phyloP scores from a whole-genome alignment of 805 yeast species.

The Myxozyma geophila region DNA sequence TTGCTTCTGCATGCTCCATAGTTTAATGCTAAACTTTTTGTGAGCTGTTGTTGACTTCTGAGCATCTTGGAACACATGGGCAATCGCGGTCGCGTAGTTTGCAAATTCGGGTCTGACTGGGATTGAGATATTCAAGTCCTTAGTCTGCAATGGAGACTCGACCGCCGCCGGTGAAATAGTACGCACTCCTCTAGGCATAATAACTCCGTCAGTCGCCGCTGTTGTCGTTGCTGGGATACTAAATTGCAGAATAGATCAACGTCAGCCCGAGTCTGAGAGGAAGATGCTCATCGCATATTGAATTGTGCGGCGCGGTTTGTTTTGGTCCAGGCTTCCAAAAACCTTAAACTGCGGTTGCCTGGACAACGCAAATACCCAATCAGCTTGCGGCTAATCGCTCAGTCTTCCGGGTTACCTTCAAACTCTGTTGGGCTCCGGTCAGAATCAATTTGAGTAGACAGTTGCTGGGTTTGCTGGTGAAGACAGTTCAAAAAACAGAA shows the following conservation, averaged over 20 bases:
- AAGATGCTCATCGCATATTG: slow-evolving; percentile 13
- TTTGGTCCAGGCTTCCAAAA: slow-evolving; percentile 1
- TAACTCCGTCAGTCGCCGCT: neutral
- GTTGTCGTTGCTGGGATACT: neutral
- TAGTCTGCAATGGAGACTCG: neutral
- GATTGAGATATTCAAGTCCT: neutral
- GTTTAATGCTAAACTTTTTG: slow-evolving; percentile 67
- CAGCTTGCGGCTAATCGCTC: slow-evolving; percentile 13
- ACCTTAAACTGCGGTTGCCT: slow-evolving; percentile 11
- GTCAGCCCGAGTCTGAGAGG: neutral
- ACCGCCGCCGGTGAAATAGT: neutral
- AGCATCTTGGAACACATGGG: slow-evolving; percentile 78
- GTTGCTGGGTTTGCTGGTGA: neutral
- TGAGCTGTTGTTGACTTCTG: slow-evolving; percentile 77
- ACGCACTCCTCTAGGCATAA: slow-evolving; percentile 2
- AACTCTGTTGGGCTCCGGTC: neutral
- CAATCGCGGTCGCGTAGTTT: slow-evolving; percentile 37
- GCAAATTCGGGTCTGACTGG: slow-evolving; percentile 7
- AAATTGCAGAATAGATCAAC: neutral
- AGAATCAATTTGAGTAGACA: neutral
- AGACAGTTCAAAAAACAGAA: neutral
- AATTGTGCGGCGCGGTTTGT: slow-evolving; percentile 16
- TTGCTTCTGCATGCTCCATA: slow-evolving; percentile 62
- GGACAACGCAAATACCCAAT: slow-evolving; percentile 14
- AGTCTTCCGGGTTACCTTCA: neutral